These are phyloP conservation scores for Aspergillus felis DNA, from an alignment of 2,329 filamentous ascomycete genomes.

Conservation along the genomic window DNA sequence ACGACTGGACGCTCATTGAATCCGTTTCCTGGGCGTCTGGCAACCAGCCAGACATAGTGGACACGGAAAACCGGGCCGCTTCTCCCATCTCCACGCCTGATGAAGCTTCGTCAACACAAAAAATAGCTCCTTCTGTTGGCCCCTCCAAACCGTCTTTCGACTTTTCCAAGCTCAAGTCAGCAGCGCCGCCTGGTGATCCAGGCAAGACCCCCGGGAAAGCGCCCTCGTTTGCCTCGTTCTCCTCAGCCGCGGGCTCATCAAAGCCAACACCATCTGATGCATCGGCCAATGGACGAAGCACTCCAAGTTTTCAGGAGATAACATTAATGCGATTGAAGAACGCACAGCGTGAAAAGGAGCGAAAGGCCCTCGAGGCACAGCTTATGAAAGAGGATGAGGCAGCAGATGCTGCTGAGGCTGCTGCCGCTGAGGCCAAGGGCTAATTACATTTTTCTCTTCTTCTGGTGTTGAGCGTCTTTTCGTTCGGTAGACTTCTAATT, in stretches of 20 bases:
- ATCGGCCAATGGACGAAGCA: slow-evolving; percentile 23
- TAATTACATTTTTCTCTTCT: slow-evolving; percentile 1
- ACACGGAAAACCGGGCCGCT: slow-evolving; percentile 6
- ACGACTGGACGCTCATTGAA: slow-evolving; percentile 49
- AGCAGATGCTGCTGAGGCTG: slow-evolving; percentile 33
- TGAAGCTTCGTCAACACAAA: slow-evolving; percentile 22
- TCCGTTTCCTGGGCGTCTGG: slow-evolving; percentile 53
- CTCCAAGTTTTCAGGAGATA: slow-evolving; percentile 42
- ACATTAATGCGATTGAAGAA: slow-evolving; percentile 57
- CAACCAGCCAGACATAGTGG: slow-evolving; percentile 48
- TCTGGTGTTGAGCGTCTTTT: not conserved
- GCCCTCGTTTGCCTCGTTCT: slow-evolving; percentile 42
- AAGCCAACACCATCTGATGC: slow-evolving; percentile 24
- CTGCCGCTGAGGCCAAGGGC: slow-evolving; percentile 12
- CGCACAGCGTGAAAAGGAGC: slow-evolving; percentile 53
- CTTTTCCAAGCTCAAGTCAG: slow-evolving; percentile 31
- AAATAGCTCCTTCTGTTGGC: slow-evolving; percentile 8
- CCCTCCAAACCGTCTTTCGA: slow-evolving; percentile 28
- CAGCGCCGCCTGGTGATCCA: slow-evolving; percentile 12
- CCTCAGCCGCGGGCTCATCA: slow-evolving; percentile 25
- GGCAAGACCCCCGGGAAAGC: slow-evolving; percentile 28
- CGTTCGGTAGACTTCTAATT: slow-evolving; percentile 2
- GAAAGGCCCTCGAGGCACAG: slow-evolving; percentile 51
- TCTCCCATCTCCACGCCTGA: slow-evolving; percentile 13
- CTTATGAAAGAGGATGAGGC: slow-evolving; percentile 48